phyloP scores from a whole-genome alignment of 306 rosid species.

The Ormosia semicastrata region DNA sequence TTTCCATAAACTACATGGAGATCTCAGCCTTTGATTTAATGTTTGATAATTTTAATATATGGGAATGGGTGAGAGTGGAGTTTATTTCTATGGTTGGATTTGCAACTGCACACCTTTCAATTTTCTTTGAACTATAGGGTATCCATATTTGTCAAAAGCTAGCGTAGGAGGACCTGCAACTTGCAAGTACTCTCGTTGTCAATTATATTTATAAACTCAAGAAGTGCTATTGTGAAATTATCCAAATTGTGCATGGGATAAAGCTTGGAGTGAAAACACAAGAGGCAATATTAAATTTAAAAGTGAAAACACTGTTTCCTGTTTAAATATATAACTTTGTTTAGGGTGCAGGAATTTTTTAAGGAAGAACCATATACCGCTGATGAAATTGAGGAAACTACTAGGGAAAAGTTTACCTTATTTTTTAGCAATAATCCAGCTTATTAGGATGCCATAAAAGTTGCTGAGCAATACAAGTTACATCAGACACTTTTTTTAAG shows the following conservation, averaged over 20 bases:
- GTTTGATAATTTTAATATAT: too few relatives aligned
- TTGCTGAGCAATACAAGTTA: slow-evolving; percentile 60
- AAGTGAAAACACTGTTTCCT: slow-evolving; percentile 44
- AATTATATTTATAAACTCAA: neutral
- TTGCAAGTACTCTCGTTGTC: neutral
- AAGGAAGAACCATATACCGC: slow-evolving; percentile 70
- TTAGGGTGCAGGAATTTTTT: slow-evolving; percentile 44
- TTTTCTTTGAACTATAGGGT: too few relatives aligned
- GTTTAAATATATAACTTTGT: neutral
- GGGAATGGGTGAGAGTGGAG: too few relatives aligned
- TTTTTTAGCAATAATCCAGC: slow-evolving; percentile 44
- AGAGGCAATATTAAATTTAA: slow-evolving; percentile 39
- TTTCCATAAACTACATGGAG: too few relatives aligned
- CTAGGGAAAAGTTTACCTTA: slow-evolving; percentile 40
- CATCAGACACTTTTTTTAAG: slow-evolving; percentile 39
- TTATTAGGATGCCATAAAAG: slow-evolving; percentile 51
- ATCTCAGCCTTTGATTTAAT: too few relatives aligned
- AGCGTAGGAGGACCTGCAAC: neutral
- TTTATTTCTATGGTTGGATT: too few relatives aligned
- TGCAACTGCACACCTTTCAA: too few relatives aligned
- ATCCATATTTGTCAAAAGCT: neutral
- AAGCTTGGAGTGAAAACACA: slow-evolving; percentile 65
- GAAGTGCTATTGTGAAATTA: neutral
- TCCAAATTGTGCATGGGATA: slow-evolving; percentile 60
- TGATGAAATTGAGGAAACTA: slow-evolving; percentile 54